phyloP scores from a whole-genome alignment of 139 green algal species.

The Pedinophyceae sp. region DNA sequence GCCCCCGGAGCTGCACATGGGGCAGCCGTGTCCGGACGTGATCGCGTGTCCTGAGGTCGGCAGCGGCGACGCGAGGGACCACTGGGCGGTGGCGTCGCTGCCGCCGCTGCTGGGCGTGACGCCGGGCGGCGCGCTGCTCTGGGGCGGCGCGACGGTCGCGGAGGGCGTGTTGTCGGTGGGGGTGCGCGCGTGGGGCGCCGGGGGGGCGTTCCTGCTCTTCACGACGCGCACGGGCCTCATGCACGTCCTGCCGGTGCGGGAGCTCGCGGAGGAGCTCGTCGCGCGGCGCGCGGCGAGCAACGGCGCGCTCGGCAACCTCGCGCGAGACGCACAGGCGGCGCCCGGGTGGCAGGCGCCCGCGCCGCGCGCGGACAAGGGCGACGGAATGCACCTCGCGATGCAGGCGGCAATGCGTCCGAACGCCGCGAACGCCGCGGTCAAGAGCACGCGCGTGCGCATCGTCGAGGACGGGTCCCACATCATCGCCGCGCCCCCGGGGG shows the following conservation, averaged over 20 bases:
- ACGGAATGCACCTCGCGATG: no score
- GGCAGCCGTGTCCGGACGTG: no score
- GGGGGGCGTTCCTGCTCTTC: constrained; percentile 58
- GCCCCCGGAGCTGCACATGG: no score
- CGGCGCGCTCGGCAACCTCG: background rate
- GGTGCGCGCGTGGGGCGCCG: constrained; percentile 21
- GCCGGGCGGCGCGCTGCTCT: constrained; percentile 31
- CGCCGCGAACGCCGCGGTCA: background rate
- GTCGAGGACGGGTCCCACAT: background rate
- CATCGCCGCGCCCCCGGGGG: constrained; percentile 28
- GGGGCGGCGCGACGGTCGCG: constrained; percentile 24
- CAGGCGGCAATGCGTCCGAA: constrained; percentile 53
- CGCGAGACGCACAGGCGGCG: no score
- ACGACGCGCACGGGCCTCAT: constrained; percentile 31
- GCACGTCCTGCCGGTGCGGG: constrained; percentile 24
- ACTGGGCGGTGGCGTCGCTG: background rate
- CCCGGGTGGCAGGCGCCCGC: no score
- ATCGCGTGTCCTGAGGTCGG: no score
- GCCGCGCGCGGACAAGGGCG: background rate
- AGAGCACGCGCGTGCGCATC: background rate
- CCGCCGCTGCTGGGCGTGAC: constrained; percentile 39
- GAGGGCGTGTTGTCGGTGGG: constrained; percentile 37
- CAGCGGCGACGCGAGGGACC: background rate
- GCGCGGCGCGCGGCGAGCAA: background rate
- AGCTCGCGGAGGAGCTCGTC: constrained; percentile 12